Evolutionary conservation across 1,284 basidiomycete genomes (phyloP).

Genomic region (Ustilago loliicola): DNA sequence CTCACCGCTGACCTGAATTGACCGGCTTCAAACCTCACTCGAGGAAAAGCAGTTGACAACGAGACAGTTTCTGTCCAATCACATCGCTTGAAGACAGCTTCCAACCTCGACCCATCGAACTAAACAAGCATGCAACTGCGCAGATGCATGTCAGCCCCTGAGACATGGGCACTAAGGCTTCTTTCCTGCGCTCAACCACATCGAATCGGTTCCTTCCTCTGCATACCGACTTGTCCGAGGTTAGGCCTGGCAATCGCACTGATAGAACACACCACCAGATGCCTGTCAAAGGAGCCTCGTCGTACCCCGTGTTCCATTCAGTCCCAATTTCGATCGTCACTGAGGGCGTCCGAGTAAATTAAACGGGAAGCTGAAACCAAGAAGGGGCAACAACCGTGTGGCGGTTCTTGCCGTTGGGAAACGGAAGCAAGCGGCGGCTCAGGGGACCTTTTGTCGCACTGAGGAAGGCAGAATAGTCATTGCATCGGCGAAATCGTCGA

Average conservation of each 20-base stretch:
- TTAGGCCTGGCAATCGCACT: no score
- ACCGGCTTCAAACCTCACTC: neutral
- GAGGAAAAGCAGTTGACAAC: no score
- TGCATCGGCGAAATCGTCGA: neutral
- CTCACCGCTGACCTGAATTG: neutral
- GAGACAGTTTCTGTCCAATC: no score
- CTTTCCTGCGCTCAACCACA: conserved; percentile 4
- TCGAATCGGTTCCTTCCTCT: neutral
- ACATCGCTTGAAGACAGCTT: no score
- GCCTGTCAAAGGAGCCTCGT: neutral
- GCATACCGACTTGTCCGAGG: neutral
- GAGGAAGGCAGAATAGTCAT: neutral
- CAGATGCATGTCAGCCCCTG: neutral
- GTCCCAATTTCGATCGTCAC: no score
- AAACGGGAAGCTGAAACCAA: neutral
- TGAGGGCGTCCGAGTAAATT: neutral
- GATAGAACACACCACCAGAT: no score
- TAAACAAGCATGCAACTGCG: neutral
- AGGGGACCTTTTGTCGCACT: neutral
- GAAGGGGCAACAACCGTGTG: neutral
- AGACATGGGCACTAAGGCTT: neutral
- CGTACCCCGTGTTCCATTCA: neutral
- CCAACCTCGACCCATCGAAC: no score
- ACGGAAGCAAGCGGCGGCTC: conserved; percentile 10
- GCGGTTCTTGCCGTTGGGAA: conserved; percentile 1